These are phyloP conservation scores for Exophiala oligosperma DNA, from an alignment of 2,329 filamentous ascomycete species.

Conservation along the genomic window DNA sequence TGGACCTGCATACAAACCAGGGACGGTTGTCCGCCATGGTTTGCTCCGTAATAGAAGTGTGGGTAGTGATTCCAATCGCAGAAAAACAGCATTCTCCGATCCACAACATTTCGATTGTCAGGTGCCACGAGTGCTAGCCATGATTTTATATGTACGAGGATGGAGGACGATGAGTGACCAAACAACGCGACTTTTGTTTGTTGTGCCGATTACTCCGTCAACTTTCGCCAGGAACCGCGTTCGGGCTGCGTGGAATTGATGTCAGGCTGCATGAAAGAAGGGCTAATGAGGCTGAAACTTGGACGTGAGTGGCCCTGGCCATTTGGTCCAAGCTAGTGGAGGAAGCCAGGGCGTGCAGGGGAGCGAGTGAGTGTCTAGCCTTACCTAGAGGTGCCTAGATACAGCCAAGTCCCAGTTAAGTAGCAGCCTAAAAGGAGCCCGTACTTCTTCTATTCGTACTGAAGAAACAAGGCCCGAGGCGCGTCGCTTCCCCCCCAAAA, in stretches of 20 bases:
- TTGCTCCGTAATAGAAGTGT: background rate
- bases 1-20: background rate
- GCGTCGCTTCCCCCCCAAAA: background rate
- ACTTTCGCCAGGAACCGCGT: constrained; percentile 1
- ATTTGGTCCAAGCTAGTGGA: background rate
- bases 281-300: background rate
- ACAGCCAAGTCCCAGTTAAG: no score
- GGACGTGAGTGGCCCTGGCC: background rate
- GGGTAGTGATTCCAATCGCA: background rate
- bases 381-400: background rate
- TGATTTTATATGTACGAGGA: no score
- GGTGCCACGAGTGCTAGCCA: no score
- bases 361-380: background rate
- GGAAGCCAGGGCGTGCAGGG: background rate
- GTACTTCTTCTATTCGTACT: no score
- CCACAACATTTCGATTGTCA: background rate
- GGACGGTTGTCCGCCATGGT: background rate
- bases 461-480: background rate
- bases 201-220: background rate
- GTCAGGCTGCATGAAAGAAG: constrained; percentile 2
- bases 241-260: constrained; percentile 1
- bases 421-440: no score
- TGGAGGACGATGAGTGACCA: background rate
- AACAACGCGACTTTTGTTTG: background rate
- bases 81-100: background rate